Percentiles rank a stretch among this genome's conserved stretches.
These are phyloP conservation scores for Tetracladium setigerum DNA, from an alignment of 495 filamentous ascomycete species.

Conservation along the genomic window DNA sequence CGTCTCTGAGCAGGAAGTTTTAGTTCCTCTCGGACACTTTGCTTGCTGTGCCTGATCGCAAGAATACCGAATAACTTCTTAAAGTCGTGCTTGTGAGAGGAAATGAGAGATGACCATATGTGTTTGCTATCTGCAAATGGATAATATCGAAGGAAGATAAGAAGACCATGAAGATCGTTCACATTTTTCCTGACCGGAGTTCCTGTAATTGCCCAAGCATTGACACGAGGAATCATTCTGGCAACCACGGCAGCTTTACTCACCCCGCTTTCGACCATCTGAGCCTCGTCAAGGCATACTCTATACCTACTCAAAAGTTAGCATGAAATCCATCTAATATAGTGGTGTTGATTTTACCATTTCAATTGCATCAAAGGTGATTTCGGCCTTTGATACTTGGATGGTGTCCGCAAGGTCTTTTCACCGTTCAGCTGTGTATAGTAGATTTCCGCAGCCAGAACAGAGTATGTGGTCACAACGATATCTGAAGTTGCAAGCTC, in stretches of 20 bases:
- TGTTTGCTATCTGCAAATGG: slow-evolving; percentile 56
- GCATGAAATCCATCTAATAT: too few species aligned
- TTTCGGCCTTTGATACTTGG: slow-evolving; percentile 56
- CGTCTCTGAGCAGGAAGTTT: slow-evolving; percentile 69
- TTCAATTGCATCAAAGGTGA: slow-evolving; percentile 71
- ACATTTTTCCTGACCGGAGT: slow-evolving; percentile 80
- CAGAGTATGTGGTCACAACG: slow-evolving; percentile 79
- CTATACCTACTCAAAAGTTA: slow-evolving; percentile 46
- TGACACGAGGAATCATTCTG: slow-evolving; percentile 67
- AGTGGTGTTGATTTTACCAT: slow-evolving; percentile 40
- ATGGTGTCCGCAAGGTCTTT: slow-evolving; percentile 57
- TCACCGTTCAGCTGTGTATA: slow-evolving; percentile 56
- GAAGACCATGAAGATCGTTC: slow-evolving; percentile 56
- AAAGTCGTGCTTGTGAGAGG: slow-evolving; percentile 51
- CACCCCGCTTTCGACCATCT: slow-evolving; percentile 87
- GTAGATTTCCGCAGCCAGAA: slow-evolving; percentile 71
- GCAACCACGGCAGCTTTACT: slow-evolving; percentile 78
- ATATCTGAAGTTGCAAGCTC: slow-evolving; percentile 57
- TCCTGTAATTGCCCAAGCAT: slow-evolving; percentile 90
- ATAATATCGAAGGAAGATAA: slow-evolving; percentile 73
- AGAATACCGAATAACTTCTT: slow-evolving; percentile 56
- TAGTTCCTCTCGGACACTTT: slow-evolving; percentile 64
- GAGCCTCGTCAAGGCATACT: slow-evolving; percentile 88
- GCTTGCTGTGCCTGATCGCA: slow-evolving; percentile 80
- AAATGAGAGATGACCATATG: slow-evolving; percentile 62